phyloP scores from a whole-genome alignment of 371 early-diverging fungal species.

The Dipsacomyces acuminosporus region DNA sequence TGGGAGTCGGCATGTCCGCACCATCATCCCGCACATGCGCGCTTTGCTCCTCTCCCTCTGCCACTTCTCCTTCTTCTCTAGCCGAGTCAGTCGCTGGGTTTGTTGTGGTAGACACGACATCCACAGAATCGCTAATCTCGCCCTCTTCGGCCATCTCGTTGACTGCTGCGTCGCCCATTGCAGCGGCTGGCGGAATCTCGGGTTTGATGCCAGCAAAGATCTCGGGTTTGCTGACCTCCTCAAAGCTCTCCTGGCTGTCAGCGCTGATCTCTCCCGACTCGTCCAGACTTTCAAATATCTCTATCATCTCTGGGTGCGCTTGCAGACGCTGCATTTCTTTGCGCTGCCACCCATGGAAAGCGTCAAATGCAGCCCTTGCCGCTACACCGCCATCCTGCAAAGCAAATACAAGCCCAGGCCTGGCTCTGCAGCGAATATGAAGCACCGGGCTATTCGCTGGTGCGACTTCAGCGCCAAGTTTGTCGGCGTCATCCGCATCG shows the following conservation, averaged over 20 bases:
- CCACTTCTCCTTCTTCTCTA: too few species aligned
- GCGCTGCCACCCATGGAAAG: slow-evolving; percentile 9
- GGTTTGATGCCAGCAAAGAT: not conserved
- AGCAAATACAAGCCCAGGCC: slow-evolving; percentile 1
- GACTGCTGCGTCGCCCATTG: too few species aligned
- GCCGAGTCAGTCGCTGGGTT: not conserved
- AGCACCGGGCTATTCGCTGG: not conserved
- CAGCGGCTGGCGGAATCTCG: slow-evolving; percentile 7
- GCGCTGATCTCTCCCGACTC: not conserved
- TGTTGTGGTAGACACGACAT: slow-evolving; percentile 6
- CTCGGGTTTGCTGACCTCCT: not conserved
- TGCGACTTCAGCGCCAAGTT: not conserved
- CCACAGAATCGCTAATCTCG: too few species aligned
- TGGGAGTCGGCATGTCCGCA: slow-evolving; percentile 5
- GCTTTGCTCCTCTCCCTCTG: slow-evolving; percentile 16
- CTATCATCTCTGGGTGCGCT: not conserved
- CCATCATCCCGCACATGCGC: slow-evolving; percentile 13
- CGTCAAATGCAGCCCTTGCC: slow-evolving; percentile 1
- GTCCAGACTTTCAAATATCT: not conserved
- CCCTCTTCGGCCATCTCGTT: too few species aligned
- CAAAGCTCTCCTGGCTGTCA: not conserved
- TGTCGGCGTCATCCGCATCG: not conserved
- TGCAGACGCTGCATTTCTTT: too few species aligned
- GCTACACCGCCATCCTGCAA: slow-evolving; percentile 9
- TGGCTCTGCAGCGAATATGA: not conserved